A percentile compares a stretch with the other conserved stretches of the same genome.
Conservation (phyloP, 2,329 filamentous ascomycete genomes). For the Colletotrichum godetiae region DNA sequence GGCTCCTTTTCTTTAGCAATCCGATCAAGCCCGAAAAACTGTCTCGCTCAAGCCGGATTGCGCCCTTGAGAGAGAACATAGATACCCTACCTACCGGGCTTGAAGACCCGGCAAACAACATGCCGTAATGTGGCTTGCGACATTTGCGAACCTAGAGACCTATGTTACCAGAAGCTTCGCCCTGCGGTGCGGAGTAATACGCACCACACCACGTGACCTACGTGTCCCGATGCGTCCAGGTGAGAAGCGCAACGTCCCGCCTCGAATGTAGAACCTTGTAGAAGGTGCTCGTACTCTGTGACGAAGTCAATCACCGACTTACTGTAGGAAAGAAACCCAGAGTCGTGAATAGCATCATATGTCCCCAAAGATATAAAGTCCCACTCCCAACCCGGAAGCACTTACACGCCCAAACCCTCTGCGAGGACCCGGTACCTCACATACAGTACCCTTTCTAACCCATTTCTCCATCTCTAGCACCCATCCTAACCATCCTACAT, state of each 20-base stretch:
- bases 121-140: background rate
- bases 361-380: background rate
- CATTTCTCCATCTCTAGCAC: background rate
- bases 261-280: constrained; percentile 8
- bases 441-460: background rate
- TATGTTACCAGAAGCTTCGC: constrained; percentile 26
- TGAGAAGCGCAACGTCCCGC: background rate
- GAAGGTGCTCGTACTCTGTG: constrained; percentile 4
- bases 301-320: background rate
- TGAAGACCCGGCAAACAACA: background rate
- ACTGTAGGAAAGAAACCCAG: no score
- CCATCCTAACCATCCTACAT: no score
- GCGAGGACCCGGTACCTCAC: background rate
- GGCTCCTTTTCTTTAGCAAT: background rate
- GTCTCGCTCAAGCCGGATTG: background rate
- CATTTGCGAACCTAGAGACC: background rate
- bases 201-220: constrained; percentile 25
- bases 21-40: background rate
- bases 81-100: background rate
- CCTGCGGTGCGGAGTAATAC: constrained; percentile 22
- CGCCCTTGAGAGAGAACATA: background rate
- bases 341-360: constrained; percentile 16
- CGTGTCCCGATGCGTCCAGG: background rate
- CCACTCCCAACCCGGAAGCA: background rate
- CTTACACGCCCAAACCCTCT: background rate